These are phyloP conservation scores for Gillenia trifoliata DNA, from an alignment of 306 rosid genomes.

Conservation along the genomic window DNA sequence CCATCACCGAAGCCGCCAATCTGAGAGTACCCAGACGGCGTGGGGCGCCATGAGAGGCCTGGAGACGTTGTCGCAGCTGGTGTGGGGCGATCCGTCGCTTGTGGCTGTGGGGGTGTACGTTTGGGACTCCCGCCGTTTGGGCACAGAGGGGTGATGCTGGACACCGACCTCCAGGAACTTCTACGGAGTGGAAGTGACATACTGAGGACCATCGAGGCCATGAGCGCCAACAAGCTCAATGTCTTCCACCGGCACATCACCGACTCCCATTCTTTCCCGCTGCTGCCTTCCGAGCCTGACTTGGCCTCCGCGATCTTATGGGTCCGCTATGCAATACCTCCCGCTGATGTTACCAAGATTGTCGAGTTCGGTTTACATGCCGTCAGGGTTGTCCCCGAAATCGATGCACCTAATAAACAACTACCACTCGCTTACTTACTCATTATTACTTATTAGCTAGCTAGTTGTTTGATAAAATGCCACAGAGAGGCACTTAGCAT, in stretches of 20 bases:
- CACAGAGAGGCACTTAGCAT: background rate
- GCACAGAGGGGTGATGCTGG: slow-evolving; percentile 62
- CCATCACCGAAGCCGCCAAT: slow-evolving; percentile 24
- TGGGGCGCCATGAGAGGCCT: slow-evolving; percentile 90
- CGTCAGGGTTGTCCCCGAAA: slow-evolving; percentile 77
- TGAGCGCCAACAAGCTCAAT: slow-evolving; percentile 78
- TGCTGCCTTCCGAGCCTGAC: slow-evolving; percentile 66
- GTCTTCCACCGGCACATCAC: slow-evolving; percentile 89
- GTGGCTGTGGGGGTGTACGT: slow-evolving; percentile 46
- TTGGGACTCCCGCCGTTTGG: slow-evolving; percentile 49
- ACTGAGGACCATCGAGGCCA: slow-evolving; percentile 56
- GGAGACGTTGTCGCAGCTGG: slow-evolving; percentile 76
- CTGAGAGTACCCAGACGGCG: slow-evolving; percentile 34
- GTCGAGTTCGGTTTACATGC: slow-evolving; percentile 71
- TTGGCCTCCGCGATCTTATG: slow-evolving; percentile 73
- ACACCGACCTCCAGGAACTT: slow-evolving; percentile 82
- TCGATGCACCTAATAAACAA: slow-evolving; percentile 82
- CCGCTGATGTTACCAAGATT: slow-evolving; percentile 44
- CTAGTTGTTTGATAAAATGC: background rate
- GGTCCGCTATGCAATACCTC: slow-evolving; percentile 58
- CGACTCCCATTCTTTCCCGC: slow-evolving; percentile 80
- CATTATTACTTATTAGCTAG: too few relatives aligned
- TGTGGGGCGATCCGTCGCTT: slow-evolving; percentile 50
- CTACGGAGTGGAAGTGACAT: slow-evolving; percentile 50
- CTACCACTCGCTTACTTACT: background rate